Evolutionary conservation across 163 green algal genomes (phyloP).

Genomic region (Chlorella variabilis): DNA sequence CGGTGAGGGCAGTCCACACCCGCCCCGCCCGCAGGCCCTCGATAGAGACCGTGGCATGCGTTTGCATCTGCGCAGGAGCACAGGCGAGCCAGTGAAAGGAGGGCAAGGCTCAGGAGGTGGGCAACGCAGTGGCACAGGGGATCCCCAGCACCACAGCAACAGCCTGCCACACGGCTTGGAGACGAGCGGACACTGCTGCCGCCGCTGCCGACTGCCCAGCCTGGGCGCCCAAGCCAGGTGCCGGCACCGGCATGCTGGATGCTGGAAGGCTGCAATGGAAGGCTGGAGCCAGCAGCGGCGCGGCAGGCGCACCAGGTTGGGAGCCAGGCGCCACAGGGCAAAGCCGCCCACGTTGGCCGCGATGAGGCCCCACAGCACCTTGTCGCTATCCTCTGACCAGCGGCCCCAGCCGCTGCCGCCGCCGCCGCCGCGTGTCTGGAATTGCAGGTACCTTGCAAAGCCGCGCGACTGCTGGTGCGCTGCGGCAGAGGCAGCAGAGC

Average conservation of each 20-base stretch:
- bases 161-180: neutral
- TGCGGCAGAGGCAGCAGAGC: neutral
- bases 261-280: too few species aligned
- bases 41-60: conserved; percentile 32
- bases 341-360: conserved; percentile 60
- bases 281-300: neutral
- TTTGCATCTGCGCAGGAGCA: conserved; percentile 20
- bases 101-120: too few species aligned
- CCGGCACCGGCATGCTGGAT: too few species aligned
- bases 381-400: neutral
- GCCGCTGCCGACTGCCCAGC: neutral
- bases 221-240: too few species aligned
- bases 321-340: conserved; percentile 47
- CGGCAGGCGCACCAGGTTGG: conserved; percentile 2
- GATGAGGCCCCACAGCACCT: conserved; percentile 41
- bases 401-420: neutral
- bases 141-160: too few species aligned
- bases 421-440: neutral
- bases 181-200: neutral
- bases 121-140: too few species aligned
- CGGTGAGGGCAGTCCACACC: conserved; percentile 56
- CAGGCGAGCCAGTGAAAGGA: too few species aligned
- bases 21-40: conserved; percentile 46
- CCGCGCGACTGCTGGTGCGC: conserved; percentile 3
- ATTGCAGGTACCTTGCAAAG: conserved; percentile 26